Evolutionary conservation across 768 basidiomycete genomes (phyloP), one percentile per base, ranked within the genome.

Genomic region (Boletellus ananiceps): DNA sequence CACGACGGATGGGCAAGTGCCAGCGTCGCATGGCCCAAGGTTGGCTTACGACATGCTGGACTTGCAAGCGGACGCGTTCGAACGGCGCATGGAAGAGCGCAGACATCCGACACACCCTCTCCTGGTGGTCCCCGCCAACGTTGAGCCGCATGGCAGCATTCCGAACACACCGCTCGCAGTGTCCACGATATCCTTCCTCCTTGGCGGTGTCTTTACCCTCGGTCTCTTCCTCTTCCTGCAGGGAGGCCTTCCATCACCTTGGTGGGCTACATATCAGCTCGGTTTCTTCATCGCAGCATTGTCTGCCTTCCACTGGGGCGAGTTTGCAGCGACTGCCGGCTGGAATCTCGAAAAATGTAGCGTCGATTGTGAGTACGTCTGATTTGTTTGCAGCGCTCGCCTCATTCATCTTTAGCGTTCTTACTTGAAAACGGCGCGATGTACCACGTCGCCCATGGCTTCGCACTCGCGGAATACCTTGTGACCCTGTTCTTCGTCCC

Each of bases 341-440:
- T 98, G 91, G 87, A 98, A 98, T 67, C 71, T 85, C 35, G 86
- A 88, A 45, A 96, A 94, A 70, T 88, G 93, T 62, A 90, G 84
- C 51, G 81, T 96, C 8, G 90, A 93, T 63, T 97, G 96, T 95
- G 65, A 74, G 92, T 77, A 21, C 49, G 33, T 39, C 29, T 19
- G 39, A 5, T 15, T 44, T 38, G 9, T 2, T 39, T 35, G 12
- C 21, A 44, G n/a, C 11, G 16, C 21, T 12, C 36, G 50, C 36
- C 46, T 57, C 23, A 51, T 34, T 42, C 33, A 37, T 23, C 18
- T 21, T 5, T 51, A 99, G 96, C 96, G 0, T 99, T 91, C 68
- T 77, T 99, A 5, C 76, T 99, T 27, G 89, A 97, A 57, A 98
- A 98, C 65, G 92, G 93, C 1, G 62, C 71, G 3, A 74, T 79